A percentile compares a stretch with the other conserved stretches of the same genome.
Evolutionary conservation across 139 green algal species (phyloP).

Genomic region (Nannochloris sp.): DNA sequence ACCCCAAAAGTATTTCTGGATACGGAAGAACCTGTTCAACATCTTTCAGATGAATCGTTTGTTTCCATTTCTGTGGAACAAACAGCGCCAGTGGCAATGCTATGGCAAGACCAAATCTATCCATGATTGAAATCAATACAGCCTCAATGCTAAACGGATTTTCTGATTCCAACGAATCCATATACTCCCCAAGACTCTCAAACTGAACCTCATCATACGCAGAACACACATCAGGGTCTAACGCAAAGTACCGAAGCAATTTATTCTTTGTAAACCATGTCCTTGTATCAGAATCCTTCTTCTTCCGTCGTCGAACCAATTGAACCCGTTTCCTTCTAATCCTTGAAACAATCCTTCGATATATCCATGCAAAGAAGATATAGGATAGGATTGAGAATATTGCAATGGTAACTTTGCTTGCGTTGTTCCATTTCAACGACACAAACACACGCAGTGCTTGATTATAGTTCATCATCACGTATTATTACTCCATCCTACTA

Average conservation of each 20-base stretch:
- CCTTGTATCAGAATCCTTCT: too few species aligned
- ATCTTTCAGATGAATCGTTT: background rate
- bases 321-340: background rate
- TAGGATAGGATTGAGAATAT: background rate
- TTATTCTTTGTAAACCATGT: background rate
- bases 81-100: slow-evolving; percentile 16
- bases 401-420: background rate
- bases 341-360: background rate
- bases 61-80: background rate
- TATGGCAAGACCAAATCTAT: slow-evolving; percentile 2
- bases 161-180: background rate
- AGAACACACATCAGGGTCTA: background rate
- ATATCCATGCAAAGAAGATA: background rate
- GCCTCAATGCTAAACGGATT: slow-evolving; percentile 4
- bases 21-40: slow-evolving; percentile 3
- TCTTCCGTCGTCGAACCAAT: background rate
- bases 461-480: background rate
- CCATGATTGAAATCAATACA: slow-evolving; percentile 1
- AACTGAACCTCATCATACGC: background rate
- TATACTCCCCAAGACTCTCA: slow-evolving; percentile 16
- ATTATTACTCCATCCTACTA: too few species aligned
- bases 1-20: background rate
- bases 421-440: background rate
- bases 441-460: background rate
- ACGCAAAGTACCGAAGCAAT: background rate